phyloP scores from a whole-genome alignment of 2,329 filamentous ascomycete genomes.

The Neospermospora avenae region DNA sequence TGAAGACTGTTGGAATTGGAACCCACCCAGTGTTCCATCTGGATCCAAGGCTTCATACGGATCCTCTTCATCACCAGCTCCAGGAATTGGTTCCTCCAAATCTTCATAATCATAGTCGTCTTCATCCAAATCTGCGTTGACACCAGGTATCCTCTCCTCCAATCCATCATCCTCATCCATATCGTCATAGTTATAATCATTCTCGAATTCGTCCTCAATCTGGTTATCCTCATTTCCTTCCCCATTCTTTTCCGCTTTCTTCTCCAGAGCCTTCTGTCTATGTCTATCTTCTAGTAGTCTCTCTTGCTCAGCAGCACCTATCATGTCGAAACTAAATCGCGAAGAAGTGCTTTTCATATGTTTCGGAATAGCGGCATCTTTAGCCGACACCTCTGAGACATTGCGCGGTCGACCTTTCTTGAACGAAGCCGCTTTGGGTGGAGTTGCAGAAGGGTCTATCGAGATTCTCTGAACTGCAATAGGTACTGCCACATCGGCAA shows the following conservation, averaged over 20 bases:
- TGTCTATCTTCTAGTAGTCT: constrained; percentile 72
- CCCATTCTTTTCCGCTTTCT: constrained; percentile 43
- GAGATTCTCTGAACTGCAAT: constrained; percentile 25
- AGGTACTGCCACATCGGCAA: constrained; percentile 14
- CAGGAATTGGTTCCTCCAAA: constrained; percentile 61
- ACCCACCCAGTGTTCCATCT: constrained; percentile 25
- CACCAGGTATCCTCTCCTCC: constrained; percentile 64
- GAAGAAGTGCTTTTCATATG: constrained; percentile 76
- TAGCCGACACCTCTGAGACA: constrained; percentile 47
- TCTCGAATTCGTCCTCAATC: constrained; percentile 47
- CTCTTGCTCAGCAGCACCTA: constrained; percentile 64
- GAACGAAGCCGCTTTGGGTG: constrained; percentile 24
- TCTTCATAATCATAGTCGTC: constrained; percentile 31
- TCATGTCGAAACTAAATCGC: constrained; percentile 79
- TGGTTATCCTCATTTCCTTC: constrained; percentile 36
- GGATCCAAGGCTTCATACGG: constrained; percentile 39
- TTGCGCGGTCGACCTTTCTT: constrained; percentile 45
- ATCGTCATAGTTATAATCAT: constrained; percentile 62
- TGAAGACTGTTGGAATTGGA: constrained; percentile 42
- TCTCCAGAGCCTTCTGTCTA: constrained; percentile 62
- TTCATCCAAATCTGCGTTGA: constrained; percentile 44
- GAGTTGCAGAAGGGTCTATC: constrained; percentile 26
- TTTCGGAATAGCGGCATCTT: constrained; percentile 48
- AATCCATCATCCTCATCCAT: constrained; percentile 61
- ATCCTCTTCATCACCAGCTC: constrained; percentile 37